A percentile compares a stretch with the other conserved stretches of the same genome.
phyloP scores from a whole-genome alignment of 1,139 yeast species.

The Yamadazyma dushanensis region DNA sequence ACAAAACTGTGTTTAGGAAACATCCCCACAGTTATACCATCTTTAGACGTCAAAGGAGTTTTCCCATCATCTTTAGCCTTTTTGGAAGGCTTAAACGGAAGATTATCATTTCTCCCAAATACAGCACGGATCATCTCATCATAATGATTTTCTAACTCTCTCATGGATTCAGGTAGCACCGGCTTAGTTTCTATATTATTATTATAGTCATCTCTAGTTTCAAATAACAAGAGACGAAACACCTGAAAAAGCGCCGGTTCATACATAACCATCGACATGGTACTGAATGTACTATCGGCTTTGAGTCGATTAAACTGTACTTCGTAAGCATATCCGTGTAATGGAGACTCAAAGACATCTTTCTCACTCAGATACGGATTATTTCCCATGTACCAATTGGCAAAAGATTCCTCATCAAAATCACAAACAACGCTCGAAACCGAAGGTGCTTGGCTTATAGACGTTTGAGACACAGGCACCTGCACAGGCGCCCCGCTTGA shows the following conservation, averaged over 20 bases:
- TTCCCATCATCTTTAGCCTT: not conserved
- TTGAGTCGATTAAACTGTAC: not conserved
- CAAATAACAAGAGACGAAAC: not conserved
- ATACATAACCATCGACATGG: not conserved
- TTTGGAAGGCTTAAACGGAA: not conserved
- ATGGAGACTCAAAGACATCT: constrained; percentile 1
- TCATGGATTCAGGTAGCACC: constrained; percentile 1
- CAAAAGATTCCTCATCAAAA: not conserved
- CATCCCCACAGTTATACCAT: not conserved
- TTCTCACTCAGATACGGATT: not conserved
- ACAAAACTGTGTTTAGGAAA: not conserved
- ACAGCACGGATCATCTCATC: not conserved
- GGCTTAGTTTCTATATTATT: not conserved
- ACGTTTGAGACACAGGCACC: not conserved
- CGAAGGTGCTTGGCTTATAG: too few species aligned
- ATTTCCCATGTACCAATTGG: constrained; percentile 1
- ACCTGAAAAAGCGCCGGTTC: not conserved
- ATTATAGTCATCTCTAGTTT: too few species aligned
- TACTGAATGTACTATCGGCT: not conserved
- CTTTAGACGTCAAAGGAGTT: not conserved
- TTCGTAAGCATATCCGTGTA: not conserved
- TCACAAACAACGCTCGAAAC: too few species aligned
- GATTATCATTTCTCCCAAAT: not conserved
- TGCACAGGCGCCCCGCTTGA: not conserved
- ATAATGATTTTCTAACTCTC: constrained; percentile 1